These are phyloP conservation scores for Hyaloscypha variabilis DNA, from an alignment of 495 filamentous ascomycete species.

Conservation along the genomic window DNA sequence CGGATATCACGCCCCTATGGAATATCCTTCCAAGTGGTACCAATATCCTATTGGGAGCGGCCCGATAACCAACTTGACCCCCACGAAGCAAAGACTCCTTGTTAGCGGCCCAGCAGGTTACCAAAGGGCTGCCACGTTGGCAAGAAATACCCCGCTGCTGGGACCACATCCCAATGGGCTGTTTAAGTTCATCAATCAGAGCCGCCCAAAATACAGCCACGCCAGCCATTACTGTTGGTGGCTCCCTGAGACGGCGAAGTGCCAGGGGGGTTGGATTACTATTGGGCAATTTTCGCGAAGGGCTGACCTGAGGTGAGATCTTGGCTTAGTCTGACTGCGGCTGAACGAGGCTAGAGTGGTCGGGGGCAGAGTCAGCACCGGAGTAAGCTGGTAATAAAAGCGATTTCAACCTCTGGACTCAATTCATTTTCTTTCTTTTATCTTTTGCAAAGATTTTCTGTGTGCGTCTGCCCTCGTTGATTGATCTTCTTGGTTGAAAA, in stretches of 20 bases:
- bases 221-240: background rate
- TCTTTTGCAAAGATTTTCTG: background rate
- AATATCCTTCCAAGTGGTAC: too few relatives aligned
- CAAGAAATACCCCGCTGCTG: background rate
- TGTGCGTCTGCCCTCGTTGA: background rate
- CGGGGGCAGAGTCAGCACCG: background rate
- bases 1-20: background rate
- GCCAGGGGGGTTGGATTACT: background rate
- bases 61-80: background rate
- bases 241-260: background rate
- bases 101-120: background rate
- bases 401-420: background rate
- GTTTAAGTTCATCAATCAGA: background rate
- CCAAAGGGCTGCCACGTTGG: background rate
- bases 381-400: background rate
- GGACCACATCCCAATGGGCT: background rate
- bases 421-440: background rate
- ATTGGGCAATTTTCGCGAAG: background rate
- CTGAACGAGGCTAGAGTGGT: background rate
- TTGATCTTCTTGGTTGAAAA: background rate
- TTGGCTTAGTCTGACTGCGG: background rate
- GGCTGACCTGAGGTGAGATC: background rate
- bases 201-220: background rate
- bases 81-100: background rate
- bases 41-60: background rate